Evolutionary conservation across 2,329 filamentous ascomycete species (phyloP).

Genomic region (Colletotrichum filicis): DNA sequence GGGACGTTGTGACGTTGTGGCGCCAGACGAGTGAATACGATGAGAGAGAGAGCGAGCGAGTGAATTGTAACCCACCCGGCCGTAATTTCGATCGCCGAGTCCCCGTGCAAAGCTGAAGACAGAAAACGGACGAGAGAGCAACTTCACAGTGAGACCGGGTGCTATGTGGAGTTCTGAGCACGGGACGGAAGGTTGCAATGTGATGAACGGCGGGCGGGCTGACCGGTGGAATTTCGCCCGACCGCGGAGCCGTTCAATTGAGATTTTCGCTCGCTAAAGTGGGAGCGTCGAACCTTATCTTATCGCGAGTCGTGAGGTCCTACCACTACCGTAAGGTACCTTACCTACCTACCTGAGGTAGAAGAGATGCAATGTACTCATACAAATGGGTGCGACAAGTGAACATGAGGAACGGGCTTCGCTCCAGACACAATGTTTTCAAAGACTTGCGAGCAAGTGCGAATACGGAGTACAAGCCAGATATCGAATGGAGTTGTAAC

Average conservation of each 20-base stretch:
- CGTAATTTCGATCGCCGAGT: constrained; percentile 2
- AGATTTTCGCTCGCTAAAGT: constrained; percentile 22
- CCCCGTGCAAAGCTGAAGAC: background rate
- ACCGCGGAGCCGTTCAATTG: background rate
- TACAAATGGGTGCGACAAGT: background rate
- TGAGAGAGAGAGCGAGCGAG: background rate
- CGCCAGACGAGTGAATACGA: background rate
- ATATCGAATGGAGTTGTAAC: background rate
- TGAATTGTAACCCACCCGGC: background rate
- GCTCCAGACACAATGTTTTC: background rate
- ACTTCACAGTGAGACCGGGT: background rate
- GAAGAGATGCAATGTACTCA: background rate
- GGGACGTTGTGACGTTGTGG: background rate
- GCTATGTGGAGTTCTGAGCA: background rate
- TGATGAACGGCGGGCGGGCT: constrained; percentile 3
- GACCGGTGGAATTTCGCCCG: background rate
- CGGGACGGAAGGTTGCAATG: background rate
- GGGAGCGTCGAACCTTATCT: constrained; percentile 8
- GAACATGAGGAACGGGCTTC: too few relatives aligned
- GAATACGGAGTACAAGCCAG: background rate
- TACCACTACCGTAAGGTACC: background rate
- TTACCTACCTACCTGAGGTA: too few relatives aligned
- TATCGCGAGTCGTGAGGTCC: background rate
- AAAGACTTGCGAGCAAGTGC: background rate
- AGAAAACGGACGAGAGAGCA: background rate